phyloP scores from a whole-genome alignment of 139 green algal genomes.

The Chlorella sp. region DNA sequence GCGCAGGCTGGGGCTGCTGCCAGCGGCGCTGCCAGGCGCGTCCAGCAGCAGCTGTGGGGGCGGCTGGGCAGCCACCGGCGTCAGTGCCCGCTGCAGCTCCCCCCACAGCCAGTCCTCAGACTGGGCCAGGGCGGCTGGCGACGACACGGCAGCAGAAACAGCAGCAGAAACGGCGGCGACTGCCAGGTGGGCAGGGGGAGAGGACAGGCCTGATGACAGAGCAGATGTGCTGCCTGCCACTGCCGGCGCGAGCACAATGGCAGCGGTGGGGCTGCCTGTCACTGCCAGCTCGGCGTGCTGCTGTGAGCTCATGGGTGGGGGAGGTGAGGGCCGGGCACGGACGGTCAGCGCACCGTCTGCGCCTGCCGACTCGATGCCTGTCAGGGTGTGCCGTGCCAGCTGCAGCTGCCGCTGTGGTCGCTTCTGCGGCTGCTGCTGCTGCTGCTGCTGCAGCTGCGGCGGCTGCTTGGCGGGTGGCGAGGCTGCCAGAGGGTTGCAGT shows the following conservation, averaged over 20 bases:
- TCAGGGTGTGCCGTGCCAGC: no score
- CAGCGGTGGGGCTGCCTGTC: not conserved
- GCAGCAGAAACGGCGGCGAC: not conserved
- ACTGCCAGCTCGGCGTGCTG: not conserved
- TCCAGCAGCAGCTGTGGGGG: not conserved
- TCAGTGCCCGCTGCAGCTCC: constrained; percentile 9
- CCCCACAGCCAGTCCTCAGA: constrained; percentile 23
- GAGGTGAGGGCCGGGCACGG: not conserved
- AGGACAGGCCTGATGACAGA: not conserved
- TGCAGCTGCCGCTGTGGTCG: not conserved
- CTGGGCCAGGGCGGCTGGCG: not conserved
- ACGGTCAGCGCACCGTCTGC: constrained; percentile 15
- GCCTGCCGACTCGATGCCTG: not conserved
- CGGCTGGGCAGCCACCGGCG: not conserved
- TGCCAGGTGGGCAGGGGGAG: not conserved
- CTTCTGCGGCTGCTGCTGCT: not conserved
- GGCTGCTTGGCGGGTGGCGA: constrained; percentile 13
- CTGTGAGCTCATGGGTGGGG: not conserved
- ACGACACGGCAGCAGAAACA: not conserved
- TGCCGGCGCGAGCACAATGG: not conserved
- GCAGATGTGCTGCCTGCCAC: not conserved
- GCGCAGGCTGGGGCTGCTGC: constrained; percentile 26
- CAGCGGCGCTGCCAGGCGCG: not conserved
- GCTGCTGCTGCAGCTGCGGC: not conserved
- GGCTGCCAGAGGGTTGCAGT: constrained; percentile 24